Evolutionary conservation across 129 eudicot species (phyloP).

Genomic region (Escallonia herrerae): DNA sequence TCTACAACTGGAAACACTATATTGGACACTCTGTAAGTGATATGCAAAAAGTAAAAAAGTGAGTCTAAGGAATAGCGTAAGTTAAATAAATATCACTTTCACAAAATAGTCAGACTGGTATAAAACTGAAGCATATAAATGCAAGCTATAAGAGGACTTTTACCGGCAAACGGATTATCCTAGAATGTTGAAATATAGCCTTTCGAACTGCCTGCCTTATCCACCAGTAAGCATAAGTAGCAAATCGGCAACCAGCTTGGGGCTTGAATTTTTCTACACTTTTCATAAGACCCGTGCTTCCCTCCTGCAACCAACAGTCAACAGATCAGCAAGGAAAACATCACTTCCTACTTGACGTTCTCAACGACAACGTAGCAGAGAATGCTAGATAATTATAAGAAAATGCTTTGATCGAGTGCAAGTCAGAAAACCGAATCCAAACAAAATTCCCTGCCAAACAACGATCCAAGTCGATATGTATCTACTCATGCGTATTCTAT

Average conservation of each 20-base stretch:
- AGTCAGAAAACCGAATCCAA: not conserved
- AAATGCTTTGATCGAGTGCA: not conserved
- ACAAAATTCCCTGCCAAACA: too few species aligned
- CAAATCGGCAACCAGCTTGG: constrained; percentile 81
- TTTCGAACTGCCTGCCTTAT: constrained; percentile 70
- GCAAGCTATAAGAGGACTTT: not conserved
- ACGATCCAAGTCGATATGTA: too few species aligned
- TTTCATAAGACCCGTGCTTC: constrained; percentile 86
- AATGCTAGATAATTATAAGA: not conserved
- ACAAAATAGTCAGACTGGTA: not conserved
- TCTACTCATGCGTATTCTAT: too few species aligned
- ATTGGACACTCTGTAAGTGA: too few species aligned
- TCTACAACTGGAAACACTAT: too few species aligned
- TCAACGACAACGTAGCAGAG: not conserved
- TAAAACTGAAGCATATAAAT: not conserved
- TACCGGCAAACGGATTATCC: constrained; percentile 91
- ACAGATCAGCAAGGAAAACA: not conserved
- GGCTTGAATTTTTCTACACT: constrained; percentile 84
- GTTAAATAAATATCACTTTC: too few species aligned
- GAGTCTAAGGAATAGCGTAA: too few species aligned
- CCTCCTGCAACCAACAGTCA: constrained; percentile 54
- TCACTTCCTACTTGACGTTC: not conserved
- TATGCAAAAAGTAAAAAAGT: too few species aligned
- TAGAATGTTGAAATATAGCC: constrained; percentile 79
- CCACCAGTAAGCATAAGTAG: constrained; percentile 96